These are phyloP conservation scores for Chytriomyces hyalinus DNA, from an alignment of 192 early-diverging fungal species.

Conservation along the genomic window DNA sequence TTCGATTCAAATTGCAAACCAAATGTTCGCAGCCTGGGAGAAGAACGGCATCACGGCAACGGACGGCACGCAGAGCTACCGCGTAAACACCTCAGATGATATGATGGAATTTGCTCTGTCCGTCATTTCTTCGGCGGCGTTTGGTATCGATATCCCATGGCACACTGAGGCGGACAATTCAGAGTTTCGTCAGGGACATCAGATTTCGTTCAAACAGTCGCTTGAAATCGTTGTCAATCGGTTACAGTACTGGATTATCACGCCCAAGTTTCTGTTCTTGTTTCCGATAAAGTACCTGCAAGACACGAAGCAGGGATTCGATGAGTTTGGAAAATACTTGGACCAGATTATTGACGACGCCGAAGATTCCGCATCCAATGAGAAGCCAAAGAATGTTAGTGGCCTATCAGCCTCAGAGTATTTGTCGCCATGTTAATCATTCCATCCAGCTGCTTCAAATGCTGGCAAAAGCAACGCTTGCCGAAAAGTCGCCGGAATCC, in stretches of 20 bases:
- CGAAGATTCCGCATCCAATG: not conserved
- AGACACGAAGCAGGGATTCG: not conserved
- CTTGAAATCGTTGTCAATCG: slow-evolving; percentile 32
- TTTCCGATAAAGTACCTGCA: slow-evolving; percentile 23
- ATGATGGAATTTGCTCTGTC: slow-evolving; percentile 40
- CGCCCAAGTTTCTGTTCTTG: slow-evolving; percentile 31
- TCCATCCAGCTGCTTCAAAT: slow-evolving; percentile 32
- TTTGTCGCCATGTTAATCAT: not conserved
- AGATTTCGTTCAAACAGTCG: slow-evolving; percentile 32
- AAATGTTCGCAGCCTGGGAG: slow-evolving; percentile 36
- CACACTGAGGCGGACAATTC: slow-evolving; percentile 12
- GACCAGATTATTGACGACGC: slow-evolving; percentile 28
- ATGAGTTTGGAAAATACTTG: slow-evolving; percentile 42
- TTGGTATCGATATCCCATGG: slow-evolving; percentile 36
- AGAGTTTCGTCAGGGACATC: slow-evolving; percentile 21
- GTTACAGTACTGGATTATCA: slow-evolving; percentile 30
- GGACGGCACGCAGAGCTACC: not conserved
- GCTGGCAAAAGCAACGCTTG: slow-evolving; percentile 33
- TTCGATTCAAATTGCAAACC: slow-evolving; percentile 11
- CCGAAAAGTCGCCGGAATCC: not conserved
- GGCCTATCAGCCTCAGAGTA: not conserved
- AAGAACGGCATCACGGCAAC: not conserved
- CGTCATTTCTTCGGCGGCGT: slow-evolving; percentile 39
- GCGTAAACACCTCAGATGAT: slow-evolving; percentile 19
- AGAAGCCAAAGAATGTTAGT: slow-evolving; percentile 33